A percentile compares a stretch with the other conserved stretches of the same genome.
Conservation (phyloP, 2,329 filamentous ascomycete species). For the Sporothrix inflata region DNA sequence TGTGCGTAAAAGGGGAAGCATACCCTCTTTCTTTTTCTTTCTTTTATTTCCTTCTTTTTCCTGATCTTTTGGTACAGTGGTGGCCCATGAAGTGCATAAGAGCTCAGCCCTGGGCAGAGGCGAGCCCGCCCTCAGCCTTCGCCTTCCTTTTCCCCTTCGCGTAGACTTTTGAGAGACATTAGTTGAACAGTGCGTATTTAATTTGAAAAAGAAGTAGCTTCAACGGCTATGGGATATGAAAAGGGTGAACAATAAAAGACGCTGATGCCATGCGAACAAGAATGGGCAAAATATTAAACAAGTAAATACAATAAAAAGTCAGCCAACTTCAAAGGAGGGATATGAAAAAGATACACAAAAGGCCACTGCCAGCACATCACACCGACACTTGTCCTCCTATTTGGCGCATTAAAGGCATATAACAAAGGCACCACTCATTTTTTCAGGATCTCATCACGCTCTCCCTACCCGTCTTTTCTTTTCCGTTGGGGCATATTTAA, state of each 20-base stretch:
- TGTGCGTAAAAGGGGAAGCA: background rate
- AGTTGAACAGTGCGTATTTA: no score
- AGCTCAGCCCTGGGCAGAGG: background rate
- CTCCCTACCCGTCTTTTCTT: background rate
- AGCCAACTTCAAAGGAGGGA: background rate
- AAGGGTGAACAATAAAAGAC: background rate
- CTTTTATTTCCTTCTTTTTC: background rate
- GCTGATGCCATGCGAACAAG: slow-evolving; percentile 8
- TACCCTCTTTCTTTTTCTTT: no score
- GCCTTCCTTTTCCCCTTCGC: background rate
- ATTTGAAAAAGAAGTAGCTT: background rate
- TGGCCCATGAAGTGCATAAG: background rate
- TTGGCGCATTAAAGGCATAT: slow-evolving; percentile 6
- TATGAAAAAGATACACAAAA: background rate
- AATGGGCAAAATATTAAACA: background rate
- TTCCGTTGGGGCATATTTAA: background rate
- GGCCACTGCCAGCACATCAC: background rate
- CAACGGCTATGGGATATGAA: background rate
- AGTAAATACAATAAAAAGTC: background rate
- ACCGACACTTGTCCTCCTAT: background rate
- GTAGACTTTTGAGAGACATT: background rate
- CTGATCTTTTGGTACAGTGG: background rate
- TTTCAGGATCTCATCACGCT: no score
- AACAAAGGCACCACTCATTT: background rate
- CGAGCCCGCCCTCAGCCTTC: background rate